These are phyloP conservation scores for Solanum virginianum DNA, from an alignment of 257 asterid genomes.

Conservation along the genomic window DNA sequence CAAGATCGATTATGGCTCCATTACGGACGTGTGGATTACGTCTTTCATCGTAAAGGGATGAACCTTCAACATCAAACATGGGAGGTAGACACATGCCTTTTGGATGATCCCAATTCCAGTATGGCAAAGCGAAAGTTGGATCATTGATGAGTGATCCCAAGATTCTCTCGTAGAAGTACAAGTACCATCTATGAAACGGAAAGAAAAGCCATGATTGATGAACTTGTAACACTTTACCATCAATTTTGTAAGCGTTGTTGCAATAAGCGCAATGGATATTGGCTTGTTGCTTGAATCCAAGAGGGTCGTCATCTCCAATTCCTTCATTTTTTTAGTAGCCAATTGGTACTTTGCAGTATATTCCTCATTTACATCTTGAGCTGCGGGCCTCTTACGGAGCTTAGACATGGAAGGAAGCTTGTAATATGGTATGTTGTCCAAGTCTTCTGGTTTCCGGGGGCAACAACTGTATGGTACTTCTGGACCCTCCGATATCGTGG, in stretches of 20 bases:
- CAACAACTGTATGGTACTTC: neutral
- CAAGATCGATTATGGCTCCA: neutral
- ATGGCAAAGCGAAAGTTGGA: constrained; percentile 10
- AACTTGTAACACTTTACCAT: neutral
- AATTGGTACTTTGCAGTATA: too few relatives aligned
- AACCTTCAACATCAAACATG: neutral
- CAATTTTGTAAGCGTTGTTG: neutral
- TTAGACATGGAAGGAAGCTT: neutral
- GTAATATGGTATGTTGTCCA: neutral
- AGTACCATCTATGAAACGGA: constrained; percentile 20
- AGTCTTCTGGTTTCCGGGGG: neutral
- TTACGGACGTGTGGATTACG: constrained; percentile 4
- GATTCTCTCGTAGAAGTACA: constrained; percentile 20
- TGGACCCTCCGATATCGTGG: neutral
- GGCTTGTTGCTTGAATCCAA: neutral
- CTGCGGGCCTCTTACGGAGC: neutral
- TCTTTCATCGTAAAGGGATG: neutral
- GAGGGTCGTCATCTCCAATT: neutral
- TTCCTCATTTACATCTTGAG: neutral
- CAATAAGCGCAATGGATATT: neutral
- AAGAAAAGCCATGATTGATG: constrained; percentile 13
- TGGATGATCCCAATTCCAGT: too few relatives aligned
- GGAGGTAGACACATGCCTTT: constrained; percentile 13
- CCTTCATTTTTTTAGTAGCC: neutral
- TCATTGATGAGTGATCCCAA: constrained; percentile 11